phyloP scores from a whole-genome alignment of 1,139 yeast species.

The Spencermartinsiella ligniputridi region DNA sequence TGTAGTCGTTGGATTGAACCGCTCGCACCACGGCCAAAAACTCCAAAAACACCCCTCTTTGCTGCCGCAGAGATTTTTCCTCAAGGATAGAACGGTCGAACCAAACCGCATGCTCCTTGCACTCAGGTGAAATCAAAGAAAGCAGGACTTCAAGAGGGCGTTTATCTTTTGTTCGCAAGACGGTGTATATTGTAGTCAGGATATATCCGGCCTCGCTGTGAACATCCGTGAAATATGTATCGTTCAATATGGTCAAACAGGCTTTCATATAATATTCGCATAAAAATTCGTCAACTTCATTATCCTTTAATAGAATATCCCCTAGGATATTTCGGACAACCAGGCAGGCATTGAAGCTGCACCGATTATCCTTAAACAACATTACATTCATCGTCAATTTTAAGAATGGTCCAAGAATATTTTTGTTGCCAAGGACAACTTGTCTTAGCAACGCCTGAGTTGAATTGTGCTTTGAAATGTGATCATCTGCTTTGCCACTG shows the following conservation, averaged over 20 bases:
- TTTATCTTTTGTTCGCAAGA: slow-evolving; percentile 55
- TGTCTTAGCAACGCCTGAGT: slow-evolving; percentile 48
- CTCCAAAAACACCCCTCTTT: slow-evolving; percentile 67
- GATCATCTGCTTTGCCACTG: slow-evolving; percentile 15
- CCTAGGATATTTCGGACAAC: slow-evolving; percentile 67
- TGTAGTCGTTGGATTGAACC: slow-evolving; percentile 33
- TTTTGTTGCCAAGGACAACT: slow-evolving; percentile 59
- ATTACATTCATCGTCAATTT: slow-evolving; percentile 73
- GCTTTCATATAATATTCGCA: slow-evolving; percentile 49
- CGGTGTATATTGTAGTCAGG: slow-evolving; percentile 72
- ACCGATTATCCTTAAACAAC: slow-evolving; percentile 80
- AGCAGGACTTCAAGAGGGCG: slow-evolving; percentile 39
- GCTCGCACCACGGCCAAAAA: slow-evolving; percentile 43
- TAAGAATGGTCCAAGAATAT: slow-evolving; percentile 73
- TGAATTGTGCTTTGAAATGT: slow-evolving; percentile 16
- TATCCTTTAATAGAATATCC: slow-evolving; percentile 64
- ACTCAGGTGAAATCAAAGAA: slow-evolving; percentile 39
- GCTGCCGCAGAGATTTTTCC: slow-evolving; percentile 66
- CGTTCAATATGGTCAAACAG: slow-evolving; percentile 58
- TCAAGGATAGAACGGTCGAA: slow-evolving; percentile 55
- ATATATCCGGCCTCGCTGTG: slow-evolving; percentile 90
- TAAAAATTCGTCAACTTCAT: slow-evolving; percentile 73
- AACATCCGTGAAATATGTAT: slow-evolving; percentile 78
- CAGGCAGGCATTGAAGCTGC: slow-evolving; percentile 84
- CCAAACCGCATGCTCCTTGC: slow-evolving; percentile 27